Percentiles rank a stretch among this genome's conserved stretches.
phyloP scores from a whole-genome alignment of 495 filamentous ascomycete species.

The Daldinia caldariorum region DNA sequence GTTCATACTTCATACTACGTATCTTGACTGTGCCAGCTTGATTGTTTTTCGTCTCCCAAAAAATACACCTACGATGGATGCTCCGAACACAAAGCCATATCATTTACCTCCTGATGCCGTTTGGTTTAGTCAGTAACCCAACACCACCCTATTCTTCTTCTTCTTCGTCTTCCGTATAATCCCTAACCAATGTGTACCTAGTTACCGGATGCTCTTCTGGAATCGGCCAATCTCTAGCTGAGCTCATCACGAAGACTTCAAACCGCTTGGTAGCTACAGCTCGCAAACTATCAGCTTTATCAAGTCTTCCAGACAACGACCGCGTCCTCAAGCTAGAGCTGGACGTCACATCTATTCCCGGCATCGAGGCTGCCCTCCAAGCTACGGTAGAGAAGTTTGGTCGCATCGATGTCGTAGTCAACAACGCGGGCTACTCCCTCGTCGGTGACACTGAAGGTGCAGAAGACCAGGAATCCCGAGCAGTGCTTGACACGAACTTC shows the following conservation, averaged over 20 bases:
- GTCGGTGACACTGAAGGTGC: conserved; percentile 59
- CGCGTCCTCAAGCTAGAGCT: conserved; percentile 57
- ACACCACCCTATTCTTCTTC: conserved; percentile 9
- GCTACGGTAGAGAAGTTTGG: conserved; percentile 52
- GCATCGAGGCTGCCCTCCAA: conserved; percentile 55
- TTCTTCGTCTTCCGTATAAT: conserved; percentile 12
- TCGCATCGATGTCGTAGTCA: conserved; percentile 65
- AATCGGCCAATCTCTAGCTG: conserved; percentile 58
- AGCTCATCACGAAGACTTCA: conserved; percentile 49
- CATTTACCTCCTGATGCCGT: conserved; percentile 58
- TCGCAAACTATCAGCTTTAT: conserved; percentile 49
- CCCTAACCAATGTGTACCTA: conserved; percentile 27
- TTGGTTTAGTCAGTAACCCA: conserved; percentile 59
- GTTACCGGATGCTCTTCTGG: conserved; percentile 63
- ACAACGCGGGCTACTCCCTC: conserved; percentile 65
- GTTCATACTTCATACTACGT: not conserved
- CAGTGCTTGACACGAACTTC: conserved; percentile 63
- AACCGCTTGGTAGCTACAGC: conserved; percentile 63
- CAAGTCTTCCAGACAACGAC: conserved; percentile 49
- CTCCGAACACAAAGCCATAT: conserved; percentile 53
- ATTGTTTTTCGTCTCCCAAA: too few species aligned
- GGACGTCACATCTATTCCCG: conserved; percentile 54
- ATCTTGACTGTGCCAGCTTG: not conserved
- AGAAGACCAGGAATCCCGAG: conserved; percentile 51
- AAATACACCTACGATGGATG: conserved; percentile 41